These are phyloP conservation scores for Chlamydomonas incerta DNA, from an alignment of 139 green algal species.

Conservation along the genomic window DNA sequence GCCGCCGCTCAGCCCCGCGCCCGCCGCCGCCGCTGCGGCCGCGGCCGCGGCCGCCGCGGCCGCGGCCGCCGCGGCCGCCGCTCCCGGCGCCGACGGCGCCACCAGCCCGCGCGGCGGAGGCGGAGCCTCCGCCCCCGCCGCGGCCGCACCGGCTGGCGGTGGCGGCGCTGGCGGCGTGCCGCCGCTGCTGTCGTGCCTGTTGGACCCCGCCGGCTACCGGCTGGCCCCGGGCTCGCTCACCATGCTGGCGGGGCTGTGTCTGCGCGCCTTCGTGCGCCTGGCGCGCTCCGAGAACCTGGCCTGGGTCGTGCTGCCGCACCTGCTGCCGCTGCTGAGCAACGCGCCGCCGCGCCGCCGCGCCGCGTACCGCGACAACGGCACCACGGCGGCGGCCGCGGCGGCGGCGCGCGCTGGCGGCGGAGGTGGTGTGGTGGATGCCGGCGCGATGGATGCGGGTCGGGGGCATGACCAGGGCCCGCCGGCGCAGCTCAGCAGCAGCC, in stretches of 20 bases:
- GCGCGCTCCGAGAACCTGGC: conserved; percentile 30
- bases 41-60: background rate
- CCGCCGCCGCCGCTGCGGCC: background rate
- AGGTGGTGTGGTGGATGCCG: background rate
- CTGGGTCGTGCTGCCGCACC: conserved; percentile 19
- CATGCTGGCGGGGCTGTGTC: background rate
- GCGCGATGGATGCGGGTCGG: background rate
- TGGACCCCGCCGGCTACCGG: background rate
- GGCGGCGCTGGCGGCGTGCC: background rate
- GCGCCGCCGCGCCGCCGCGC: conserved; percentile 1
- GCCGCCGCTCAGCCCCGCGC: background rate
- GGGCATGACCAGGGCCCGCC: background rate
- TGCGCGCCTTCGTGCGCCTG: conserved; percentile 1
- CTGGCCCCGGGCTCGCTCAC: conserved; percentile 8
- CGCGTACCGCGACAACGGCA: conserved; percentile 9
- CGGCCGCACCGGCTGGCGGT: too few species aligned
- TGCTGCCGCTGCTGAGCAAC: conserved; percentile 1
- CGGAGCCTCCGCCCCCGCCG: background rate
- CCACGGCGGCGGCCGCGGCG: too few species aligned
- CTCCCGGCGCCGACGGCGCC: background rate
- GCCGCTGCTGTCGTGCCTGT: conserved; percentile 16
- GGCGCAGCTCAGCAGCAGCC: background rate
- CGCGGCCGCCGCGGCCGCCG: background rate
- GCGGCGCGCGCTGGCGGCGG: background rate
- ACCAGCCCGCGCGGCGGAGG: too few species aligned